Evolutionary conservation across 768 basidiomycete genomes (phyloP).

Genomic region (Tulasnella sp.): DNA sequence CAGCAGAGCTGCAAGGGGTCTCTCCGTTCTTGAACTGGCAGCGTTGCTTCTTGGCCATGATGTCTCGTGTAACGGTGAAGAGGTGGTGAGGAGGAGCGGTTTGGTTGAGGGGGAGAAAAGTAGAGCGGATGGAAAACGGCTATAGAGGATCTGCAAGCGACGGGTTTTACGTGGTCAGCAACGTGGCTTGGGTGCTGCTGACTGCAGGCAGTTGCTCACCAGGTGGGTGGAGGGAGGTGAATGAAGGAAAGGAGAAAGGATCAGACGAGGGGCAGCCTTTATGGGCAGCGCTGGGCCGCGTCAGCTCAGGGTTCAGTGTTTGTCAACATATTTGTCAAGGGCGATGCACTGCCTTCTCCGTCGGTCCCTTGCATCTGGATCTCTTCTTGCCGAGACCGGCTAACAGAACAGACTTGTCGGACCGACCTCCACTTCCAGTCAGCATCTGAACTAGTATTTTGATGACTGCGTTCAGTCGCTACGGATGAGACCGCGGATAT

Average conservation of each 20-base stretch:
- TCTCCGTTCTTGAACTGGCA: conserved; percentile 63
- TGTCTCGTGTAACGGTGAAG: conserved; percentile 19
- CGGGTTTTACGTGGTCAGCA: conserved; percentile 3
- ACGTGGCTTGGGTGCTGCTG: not conserved
- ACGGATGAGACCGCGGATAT: not conserved
- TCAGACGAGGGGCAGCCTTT: not conserved
- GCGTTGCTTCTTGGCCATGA: conserved; percentile 78
- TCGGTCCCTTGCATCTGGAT: not conserved
- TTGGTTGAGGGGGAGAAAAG: conserved; percentile 20
- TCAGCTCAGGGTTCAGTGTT: conserved; percentile 5
- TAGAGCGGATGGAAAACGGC: not conserved
- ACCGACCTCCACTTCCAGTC: not conserved
- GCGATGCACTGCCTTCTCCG: conserved; percentile 3
- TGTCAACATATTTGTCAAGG: not conserved
- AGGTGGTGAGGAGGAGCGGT: conserved; percentile 5
- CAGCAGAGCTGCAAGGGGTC: conserved; percentile 69
- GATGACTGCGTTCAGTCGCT: not conserved
- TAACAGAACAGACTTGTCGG: conserved; percentile 1
- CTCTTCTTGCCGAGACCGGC: not conserved
- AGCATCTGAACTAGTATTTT: not conserved
- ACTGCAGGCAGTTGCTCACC: conserved; percentile 1
- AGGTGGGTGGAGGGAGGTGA: conserved; percentile 11
- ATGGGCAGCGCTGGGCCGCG: conserved; percentile 2
- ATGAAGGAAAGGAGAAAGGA: conserved; percentile 5
- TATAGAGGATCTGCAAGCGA: not conserved